Conservation (phyloP, 2,329 filamentous ascomycete species). For the Colletotrichum chlorophyti region DNA sequence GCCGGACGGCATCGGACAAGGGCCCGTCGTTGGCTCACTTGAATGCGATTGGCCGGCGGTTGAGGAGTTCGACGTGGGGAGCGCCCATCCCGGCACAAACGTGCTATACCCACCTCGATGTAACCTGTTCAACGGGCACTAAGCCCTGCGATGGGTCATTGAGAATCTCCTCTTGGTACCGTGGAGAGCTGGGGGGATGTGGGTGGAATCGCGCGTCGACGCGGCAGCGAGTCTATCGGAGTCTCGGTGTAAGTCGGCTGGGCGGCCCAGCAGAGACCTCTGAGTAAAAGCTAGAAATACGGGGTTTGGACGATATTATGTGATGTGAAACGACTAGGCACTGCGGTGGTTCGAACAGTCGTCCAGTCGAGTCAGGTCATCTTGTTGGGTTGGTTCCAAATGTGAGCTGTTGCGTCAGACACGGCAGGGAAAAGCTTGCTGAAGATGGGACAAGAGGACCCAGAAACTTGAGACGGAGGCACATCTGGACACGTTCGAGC, state of each 20-base stretch:
- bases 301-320: neutral
- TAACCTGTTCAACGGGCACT: constrained; percentile 2
- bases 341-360: neutral
- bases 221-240: no score
- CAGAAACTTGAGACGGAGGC: constrained; percentile 20
- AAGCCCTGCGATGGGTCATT: constrained; percentile 4
- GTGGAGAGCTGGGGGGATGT: neutral
- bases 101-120: constrained; percentile 4
- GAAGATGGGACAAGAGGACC: constrained; percentile 17
- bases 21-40: neutral
- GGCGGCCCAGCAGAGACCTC: no score
- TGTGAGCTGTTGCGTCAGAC: constrained; percentile 5
- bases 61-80: neutral
- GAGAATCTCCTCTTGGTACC: neutral
- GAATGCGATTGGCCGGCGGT: constrained; percentile 4
- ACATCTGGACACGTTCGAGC: neutral
- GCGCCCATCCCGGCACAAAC: neutral
- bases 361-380: constrained; percentile 6
- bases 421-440: constrained; percentile 9
- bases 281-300: constrained; percentile 24
- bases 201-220: no score
- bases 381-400: neutral
- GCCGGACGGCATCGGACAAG: neutral
- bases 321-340: constrained; percentile 10
- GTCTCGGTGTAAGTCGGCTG: no score